Percentiles rank a stretch among this genome's conserved stretches.
Conservation (phyloP, 2,329 filamentous ascomycete species). For the Alternaria hordeiaustralica region DNA sequence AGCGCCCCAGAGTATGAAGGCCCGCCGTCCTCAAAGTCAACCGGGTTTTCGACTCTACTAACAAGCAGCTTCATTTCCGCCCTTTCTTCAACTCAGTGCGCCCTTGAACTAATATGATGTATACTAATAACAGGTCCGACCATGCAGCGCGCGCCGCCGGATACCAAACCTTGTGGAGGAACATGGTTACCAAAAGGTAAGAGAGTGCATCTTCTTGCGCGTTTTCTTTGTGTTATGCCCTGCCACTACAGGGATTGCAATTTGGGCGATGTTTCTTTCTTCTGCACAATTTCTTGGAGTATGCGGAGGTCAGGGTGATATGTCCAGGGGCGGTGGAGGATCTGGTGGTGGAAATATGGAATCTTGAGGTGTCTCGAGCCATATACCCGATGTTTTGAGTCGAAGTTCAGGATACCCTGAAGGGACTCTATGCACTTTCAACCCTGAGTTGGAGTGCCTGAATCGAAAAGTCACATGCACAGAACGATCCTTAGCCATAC, state of each 20-base stretch:
- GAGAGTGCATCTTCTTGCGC: constrained; percentile 1
- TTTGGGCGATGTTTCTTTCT: constrained; percentile 2
- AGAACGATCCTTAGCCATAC: background rate
- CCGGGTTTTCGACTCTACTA: constrained; percentile 19
- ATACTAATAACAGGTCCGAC: constrained; percentile 13
- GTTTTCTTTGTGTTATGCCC: constrained; percentile 7
- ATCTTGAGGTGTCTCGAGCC: background rate
- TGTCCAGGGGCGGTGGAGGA: background rate
- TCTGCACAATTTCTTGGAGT: background rate
- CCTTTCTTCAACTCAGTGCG: background rate
- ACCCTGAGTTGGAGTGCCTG: background rate
- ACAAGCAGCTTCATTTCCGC: constrained; percentile 20
- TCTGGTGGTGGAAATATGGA: background rate
- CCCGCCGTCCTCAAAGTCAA: constrained; percentile 27
- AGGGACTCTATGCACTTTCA: background rate
- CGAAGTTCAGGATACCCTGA: background rate
- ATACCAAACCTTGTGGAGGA: background rate
- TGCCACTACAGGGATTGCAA: background rate
- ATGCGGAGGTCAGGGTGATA: background rate
- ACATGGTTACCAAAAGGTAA: constrained; percentile 8
- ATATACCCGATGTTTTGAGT: constrained; percentile 14
- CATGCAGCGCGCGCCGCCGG: background rate
- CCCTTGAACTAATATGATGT: constrained; percentile 8
- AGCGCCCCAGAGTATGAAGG: constrained; percentile 41
- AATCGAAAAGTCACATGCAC: background rate